Evolutionary conservation across 768 basidiomycete genomes (phyloP).

Genomic region (Coprinopsis cinerea): DNA sequence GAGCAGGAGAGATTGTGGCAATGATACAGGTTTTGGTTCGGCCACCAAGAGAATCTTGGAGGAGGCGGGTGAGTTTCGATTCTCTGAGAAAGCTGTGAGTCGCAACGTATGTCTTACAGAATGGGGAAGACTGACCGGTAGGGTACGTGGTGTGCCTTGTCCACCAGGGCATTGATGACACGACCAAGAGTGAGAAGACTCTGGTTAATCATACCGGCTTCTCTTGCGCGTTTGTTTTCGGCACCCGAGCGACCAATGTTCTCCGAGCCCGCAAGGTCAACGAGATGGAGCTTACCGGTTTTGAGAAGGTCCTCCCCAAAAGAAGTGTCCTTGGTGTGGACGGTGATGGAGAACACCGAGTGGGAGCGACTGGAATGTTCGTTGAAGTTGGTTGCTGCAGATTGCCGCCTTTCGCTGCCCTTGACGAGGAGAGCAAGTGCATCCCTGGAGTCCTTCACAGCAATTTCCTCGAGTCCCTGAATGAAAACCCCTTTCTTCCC

Average conservation of each 20-base stretch:
- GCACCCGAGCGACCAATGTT: constrained; percentile 96
- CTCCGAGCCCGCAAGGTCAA: constrained; percentile 96
- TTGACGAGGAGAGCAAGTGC: constrained; percentile 81
- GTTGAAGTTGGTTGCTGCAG: constrained; percentile 96
- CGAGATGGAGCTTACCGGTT: constrained; percentile 93
- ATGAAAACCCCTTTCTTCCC: constrained; percentile 80
- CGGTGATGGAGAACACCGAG: constrained; percentile 94
- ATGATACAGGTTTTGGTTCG: constrained; percentile 97
- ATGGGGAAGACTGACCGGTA: constrained; percentile 60
- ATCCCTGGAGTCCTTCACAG: constrained; percentile 76
- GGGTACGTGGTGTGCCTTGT: constrained; percentile 86
- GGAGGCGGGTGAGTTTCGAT: constrained; percentile 92
- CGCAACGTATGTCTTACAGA: not conserved
- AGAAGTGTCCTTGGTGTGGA: constrained; percentile 83
- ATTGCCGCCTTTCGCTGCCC: constrained; percentile 87
- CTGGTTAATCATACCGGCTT: constrained; percentile 99
- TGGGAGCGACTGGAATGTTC: constrained; percentile 97
- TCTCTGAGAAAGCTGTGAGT: constrained; percentile 52
- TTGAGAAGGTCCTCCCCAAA: constrained; percentile 85
- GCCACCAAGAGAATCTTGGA: constrained; percentile 99
- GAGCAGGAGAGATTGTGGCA: constrained; percentile 91
- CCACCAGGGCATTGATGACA: constrained; percentile 94
- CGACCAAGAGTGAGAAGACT: constrained; percentile 93
- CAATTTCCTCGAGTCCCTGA: constrained; percentile 88
- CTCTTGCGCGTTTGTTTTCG: constrained; percentile 88